Base-by-base conservation (phyloP, 2,329 filamentous ascomycete genomes). In the Sporothrix protearum region DNA sequence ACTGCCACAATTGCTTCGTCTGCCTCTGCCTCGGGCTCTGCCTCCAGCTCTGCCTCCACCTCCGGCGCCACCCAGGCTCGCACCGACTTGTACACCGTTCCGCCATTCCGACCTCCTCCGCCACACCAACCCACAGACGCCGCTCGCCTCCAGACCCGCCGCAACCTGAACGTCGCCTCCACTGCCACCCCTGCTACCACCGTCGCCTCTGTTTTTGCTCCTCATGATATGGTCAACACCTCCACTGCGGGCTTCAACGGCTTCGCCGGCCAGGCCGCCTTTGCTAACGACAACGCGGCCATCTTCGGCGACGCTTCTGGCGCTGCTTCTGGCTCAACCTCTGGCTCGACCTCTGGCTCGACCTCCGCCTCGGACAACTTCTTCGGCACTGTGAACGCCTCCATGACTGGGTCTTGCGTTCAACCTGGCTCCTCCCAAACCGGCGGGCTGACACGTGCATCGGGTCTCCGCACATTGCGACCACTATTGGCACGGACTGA, bases 371-470 rank as follows among this genome's bases (percentile, higher is more conserved):
- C 67, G 25, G 67, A 19, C 22, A n/a, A 9, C 64, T 51, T 53
- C 51, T 69, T 39, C 51, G n/a, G 33, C 49, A 53, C 33, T 68
- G 66, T 45, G 67, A 45, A 55, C 51, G 67, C 67, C 67, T 69
- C 33, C 36, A 69, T 69, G 67, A 39, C 49, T n/a, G 51, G 36
- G 68, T 63, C 55, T 57, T n/a, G 68, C 55, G 68, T 70, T 70
- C 68, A 70, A 70, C 68, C 53, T 63, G 51, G 45, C 68, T 59
- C 36, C 36, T 28, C 36, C 39, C 51, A 70, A 12, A 57, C 68
- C 55, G 68, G 36, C 39, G 53, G 53, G 39, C 45, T 57, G 53
- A 45, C 42, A 51, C 28, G 3, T 12, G 22, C 25, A 16, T 49
- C 42, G 55, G 5, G 51, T 25, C 45, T 59, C 25, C 36, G 39